phyloP scores from a whole-genome alignment of 345 rosid species.

The Salix viminalis region DNA sequence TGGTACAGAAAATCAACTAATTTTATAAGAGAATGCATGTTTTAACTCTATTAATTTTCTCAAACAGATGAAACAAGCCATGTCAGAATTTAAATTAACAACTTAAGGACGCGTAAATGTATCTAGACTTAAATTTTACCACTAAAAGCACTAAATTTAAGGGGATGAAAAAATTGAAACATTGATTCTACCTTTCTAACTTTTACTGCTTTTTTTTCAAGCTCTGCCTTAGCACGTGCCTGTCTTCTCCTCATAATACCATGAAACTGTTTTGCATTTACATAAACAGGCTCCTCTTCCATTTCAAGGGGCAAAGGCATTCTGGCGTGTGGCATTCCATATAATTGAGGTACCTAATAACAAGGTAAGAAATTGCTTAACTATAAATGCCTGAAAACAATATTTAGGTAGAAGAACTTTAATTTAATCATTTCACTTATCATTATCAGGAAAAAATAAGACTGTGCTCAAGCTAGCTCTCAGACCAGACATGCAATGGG shows the following conservation, averaged over 20 bases:
- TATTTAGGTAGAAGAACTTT: neutral
- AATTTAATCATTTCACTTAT: neutral
- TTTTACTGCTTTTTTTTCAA: conserved; percentile 51
- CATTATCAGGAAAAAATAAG: neutral
- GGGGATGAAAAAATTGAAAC: neutral
- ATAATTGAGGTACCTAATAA: conserved; percentile 37
- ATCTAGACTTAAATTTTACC: neutral
- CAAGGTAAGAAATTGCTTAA: neutral
- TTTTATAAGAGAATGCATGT: neutral
- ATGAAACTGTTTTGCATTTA: conserved; percentile 69
- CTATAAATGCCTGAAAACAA: neutral
- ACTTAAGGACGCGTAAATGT: neutral
- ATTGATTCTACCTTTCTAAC: conserved; percentile 47
- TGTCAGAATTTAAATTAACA: neutral
- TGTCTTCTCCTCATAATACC: conserved; percentile 67
- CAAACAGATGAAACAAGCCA: neutral
- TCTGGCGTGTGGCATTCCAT: conserved; percentile 51
- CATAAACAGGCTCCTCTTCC: conserved; percentile 72
- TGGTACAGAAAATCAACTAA: neutral
- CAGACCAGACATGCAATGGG: neutral
- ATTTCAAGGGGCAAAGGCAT: conserved; percentile 68
- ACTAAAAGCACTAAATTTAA: neutral
- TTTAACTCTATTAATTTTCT: neutral
- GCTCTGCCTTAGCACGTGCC: conserved; percentile 69
- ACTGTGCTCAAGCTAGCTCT: neutral